Evolutionary conservation across 345 rosid species (phyloP).

Genomic region (Erysimum cheiranthoides): DNA sequence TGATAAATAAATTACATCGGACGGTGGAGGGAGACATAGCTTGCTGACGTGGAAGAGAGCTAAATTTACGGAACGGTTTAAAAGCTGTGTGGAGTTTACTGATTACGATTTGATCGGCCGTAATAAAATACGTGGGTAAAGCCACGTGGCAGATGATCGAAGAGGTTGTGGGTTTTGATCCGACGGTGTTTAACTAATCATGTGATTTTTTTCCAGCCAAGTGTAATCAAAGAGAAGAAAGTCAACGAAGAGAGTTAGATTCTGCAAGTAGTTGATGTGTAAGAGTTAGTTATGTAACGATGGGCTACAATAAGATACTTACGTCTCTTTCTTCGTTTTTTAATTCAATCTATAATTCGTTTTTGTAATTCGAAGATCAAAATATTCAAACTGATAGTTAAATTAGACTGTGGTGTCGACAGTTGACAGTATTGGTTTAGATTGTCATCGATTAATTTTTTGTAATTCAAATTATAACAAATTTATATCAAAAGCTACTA

Average conservation of each 20-base stretch:
- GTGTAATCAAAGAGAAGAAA: slow-evolving; percentile 5
- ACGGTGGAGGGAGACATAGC: slow-evolving; percentile 24
- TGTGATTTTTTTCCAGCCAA: background rate
- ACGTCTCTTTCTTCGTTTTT: background rate
- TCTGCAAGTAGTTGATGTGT: background rate
- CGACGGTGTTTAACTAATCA: slow-evolving; percentile 1
- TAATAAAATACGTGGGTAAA: background rate
- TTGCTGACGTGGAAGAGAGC: slow-evolving; percentile 20
- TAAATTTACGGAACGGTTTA: background rate
- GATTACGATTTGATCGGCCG: background rate
- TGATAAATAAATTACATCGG: slow-evolving; percentile 34
- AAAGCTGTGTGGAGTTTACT: background rate
- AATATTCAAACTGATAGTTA: background rate
- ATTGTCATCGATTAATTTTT: background rate
- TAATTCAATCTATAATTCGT: background rate
- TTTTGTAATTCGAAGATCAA: background rate
- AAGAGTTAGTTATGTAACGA: background rate
- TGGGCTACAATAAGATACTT: background rate
- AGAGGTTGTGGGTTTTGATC: background rate
- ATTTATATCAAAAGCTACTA: too few relatives aligned
- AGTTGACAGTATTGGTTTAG: background rate
- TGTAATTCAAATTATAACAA: too few relatives aligned
- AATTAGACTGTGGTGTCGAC: background rate
- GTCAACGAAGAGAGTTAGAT: background rate
- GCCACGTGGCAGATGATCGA: slow-evolving; percentile 29